Base-by-base conservation (phyloP, 140 eudicot genomes). In the Anethum foeniculum region DNA sequence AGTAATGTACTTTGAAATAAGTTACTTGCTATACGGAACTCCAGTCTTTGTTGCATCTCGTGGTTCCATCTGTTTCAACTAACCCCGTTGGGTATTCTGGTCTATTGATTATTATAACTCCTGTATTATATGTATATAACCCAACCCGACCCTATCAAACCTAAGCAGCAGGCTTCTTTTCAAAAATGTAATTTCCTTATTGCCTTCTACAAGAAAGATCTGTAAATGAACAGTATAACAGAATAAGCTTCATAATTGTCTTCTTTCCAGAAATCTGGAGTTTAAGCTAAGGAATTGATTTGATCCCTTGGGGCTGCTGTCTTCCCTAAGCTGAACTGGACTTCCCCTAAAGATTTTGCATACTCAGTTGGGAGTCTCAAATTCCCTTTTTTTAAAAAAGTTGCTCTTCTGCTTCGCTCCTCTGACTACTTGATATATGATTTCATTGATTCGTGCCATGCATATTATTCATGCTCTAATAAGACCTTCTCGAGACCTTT, bases 261-360 rank as follows among this genome's bases (percentile, higher is more conserved):
- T 62, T 89, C 93, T 32, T 92, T 94, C 84, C 25, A 94, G 94
- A 11, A 91, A 92, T 65, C 92, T 94, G 49, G 98, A 92, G 81
- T 48, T 83, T 51, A 80, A 87, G 83, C 79, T 94, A 83, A 89
- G 88, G 75, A 82, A 77, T 90, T 94, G 11, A 92, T 92, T 71
- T 84, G 86, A 79, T 54, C 89, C 83, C 91, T 94, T 27, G 98
- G 96, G 5, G 97, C 94, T 7, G 85, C 97, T n/a, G 85, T 88
- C 72, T 91, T 94, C 76, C 98, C 96, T 4, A 94, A 94, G 86
- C 91, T 94, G 65, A 94, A 94, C 80, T 94, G 97, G 96, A 92
- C 91, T 81, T 85, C 97, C 51, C 98, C 97, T 21, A 94, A 92
- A 81, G 97, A 94, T 82, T 47, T 91, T 38, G 94, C 96, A 23